Evolutionary conservation across 306 rosid genomes (phyloP), one percentile per base, ranked within the genome.

Genomic region (Lathyrus oleraceus): DNA sequence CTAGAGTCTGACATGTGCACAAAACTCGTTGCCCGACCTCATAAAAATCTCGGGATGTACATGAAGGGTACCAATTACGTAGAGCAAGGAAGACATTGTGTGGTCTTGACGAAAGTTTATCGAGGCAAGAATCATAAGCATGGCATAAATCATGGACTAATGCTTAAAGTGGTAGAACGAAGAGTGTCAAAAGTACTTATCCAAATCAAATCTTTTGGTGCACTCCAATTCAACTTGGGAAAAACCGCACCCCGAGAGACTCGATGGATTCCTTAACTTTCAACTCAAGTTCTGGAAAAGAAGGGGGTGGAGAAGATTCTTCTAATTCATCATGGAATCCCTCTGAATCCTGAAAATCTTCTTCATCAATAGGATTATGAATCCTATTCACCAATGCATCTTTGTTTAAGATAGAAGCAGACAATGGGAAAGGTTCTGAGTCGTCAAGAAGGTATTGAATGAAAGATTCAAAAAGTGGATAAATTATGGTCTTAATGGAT

Each of bases 141-240:
- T 54, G 36, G 3, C 61, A 54, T 3, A 54, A 54, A 6, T 54
- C 61, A 25, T 54, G 61, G 61, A 54, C 61, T 54, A 54, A 25
- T 54, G 61, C 36, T 23, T 16, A 54, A 54, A 12, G 61, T 25
- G 2, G 36, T 54, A 0, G 17, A 54, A 16, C 36, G 10, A 13
- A 54, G 61, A 8, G 61, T 11, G n/a, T 2, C 16, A 23, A 17
- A 54, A 12, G 36, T 54, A 54, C 61, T 54, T 54, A 54, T 54
- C 61, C 61, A 54, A 25, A 36, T 36, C 27, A 36, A 54, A 54
- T 54, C 61, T 54, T 54, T 54, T 54, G 61, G 61, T 2, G 61
- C 17, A 12, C 36, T 54, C 61, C 61, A 54, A 54, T 54, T 54
- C 38, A 54, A 54, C 16, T 54, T 23, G n/a, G 36, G 36, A 54